Base-by-base conservation (phyloP, 208 protist genomes). In the Polymyxa betae region DNA sequence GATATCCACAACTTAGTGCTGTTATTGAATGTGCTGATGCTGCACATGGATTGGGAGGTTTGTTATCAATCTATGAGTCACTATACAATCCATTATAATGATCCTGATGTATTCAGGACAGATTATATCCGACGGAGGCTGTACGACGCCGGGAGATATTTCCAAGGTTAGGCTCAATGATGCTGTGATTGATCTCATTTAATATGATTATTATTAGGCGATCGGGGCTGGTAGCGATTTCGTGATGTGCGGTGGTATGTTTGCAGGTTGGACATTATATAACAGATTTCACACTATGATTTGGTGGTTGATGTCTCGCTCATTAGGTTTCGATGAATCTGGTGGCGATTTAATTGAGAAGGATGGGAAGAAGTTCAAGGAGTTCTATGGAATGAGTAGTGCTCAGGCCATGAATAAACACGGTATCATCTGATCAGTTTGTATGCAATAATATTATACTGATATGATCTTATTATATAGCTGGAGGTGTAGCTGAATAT, bases 1-100 rank as follows among this genome's bases (percentile, higher is more conserved):
- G 93, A 16, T 94, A 94, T 64, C 92, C 92, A 40, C 92, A 93
- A 88, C 92, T 94, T 45, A 91, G 89, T 10, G 92, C 91, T 1
- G 91, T 93, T 20, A 72, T 94, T 24, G 93, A 94, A 54, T 94
- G 93, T 88, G 93, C 93, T 0, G 93, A 94, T 77, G 93, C 92
- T 5, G 93, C 93, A 16, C 93, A 94, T 54, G 93, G 91, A 0
- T 64, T 94, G 0, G 92, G 93, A n/a, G 93, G 54, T 66, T 29
- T 66, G 20, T 66, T 16, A 29, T 16, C 54, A 29, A 16, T 66
- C 54, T 29, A 16, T n/a, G 20, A 40, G 16, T 20, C 24, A 40
- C 16, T 16, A 24, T 20, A 32, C 77, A 88, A 38, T 16, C 77
- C n/a, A 20, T 32, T 88, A n/a, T n/a, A n/a, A n/a, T n/a, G n/a